phyloP scores from a whole-genome alignment of 306 rosid species.

The Alnus rubra region DNA sequence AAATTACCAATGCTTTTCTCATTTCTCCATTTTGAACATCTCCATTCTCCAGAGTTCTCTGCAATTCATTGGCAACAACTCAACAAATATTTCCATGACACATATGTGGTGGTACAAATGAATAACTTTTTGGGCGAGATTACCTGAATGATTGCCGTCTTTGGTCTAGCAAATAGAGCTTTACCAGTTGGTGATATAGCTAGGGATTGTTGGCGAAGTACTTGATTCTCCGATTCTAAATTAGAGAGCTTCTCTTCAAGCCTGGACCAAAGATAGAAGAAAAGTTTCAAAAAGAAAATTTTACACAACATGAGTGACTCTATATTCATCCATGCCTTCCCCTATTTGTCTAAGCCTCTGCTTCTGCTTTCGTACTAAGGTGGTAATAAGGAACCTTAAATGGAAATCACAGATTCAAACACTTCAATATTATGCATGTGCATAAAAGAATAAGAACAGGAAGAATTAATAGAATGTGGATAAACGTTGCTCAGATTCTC shows the following conservation, averaged over 20 bases:
- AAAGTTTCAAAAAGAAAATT: constrained; percentile 10
- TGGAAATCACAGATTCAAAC: too few species aligned
- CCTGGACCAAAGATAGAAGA: constrained; percentile 39
- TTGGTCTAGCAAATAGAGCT: constrained; percentile 70
- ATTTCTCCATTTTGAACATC: constrained; percentile 72
- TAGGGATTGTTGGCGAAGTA: constrained; percentile 80
- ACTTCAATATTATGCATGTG: too few species aligned
- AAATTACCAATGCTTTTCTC: constrained; percentile 53
- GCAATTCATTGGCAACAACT: constrained; percentile 22
- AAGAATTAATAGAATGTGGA: not conserved
- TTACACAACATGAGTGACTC: not conserved
- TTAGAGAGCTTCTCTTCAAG: constrained; percentile 69
- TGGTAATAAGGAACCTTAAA: too few species aligned
- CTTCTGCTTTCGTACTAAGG: too few species aligned
- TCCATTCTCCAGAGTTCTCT: constrained; percentile 97
- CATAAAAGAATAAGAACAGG: too few species aligned
- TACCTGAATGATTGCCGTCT: constrained; percentile 83
- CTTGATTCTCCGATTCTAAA: constrained; percentile 85
- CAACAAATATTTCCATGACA: constrained; percentile 7
- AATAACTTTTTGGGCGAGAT: not conserved
- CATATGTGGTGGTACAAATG: constrained; percentile 9
- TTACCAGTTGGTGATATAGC: constrained; percentile 68
- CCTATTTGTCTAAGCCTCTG: too few species aligned
- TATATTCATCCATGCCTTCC: too few species aligned
- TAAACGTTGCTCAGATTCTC: not conserved